These are phyloP conservation scores for Phytophthora cactorum DNA, from an alignment of 352 stramenopile species.

Conservation along the genomic window DNA sequence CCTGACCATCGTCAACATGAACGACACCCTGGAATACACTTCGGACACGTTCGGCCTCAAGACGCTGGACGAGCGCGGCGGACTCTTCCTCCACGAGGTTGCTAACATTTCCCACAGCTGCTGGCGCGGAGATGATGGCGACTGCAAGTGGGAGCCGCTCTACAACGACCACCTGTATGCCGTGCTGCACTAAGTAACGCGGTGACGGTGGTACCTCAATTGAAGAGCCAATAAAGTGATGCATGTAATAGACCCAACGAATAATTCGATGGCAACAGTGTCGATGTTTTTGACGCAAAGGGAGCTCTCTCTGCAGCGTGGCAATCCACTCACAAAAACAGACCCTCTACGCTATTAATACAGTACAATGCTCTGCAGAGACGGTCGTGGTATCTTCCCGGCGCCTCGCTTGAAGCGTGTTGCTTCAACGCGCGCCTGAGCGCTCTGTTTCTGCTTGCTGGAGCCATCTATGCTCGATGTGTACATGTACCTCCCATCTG, in stretches of 20 bases:
- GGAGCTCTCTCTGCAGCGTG: no score
- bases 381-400: neutral
- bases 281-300: no score
- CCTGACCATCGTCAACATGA: slow-evolving; percentile 40
- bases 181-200: slow-evolving; percentile 18
- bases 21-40: slow-evolving; percentile 42
- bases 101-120: slow-evolving; percentile 32
- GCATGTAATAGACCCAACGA: neutral
- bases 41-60: slow-evolving; percentile 46
- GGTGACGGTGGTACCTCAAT: neutral
- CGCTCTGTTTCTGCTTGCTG: slow-evolving; percentile 12
- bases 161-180: slow-evolving; percentile 51
- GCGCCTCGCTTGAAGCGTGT: slow-evolving; percentile 4
- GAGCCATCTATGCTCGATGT: slow-evolving; percentile 19
- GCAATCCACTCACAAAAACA: no score
- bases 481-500: slow-evolving; percentile 2
- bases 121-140: slow-evolving; percentile 20
- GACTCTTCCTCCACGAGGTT: slow-evolving; percentile 35
- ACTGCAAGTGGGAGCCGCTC: slow-evolving; percentile 45
- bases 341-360: no score
- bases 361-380: neutral
- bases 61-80: slow-evolving; percentile 38
- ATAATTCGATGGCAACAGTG: no score
- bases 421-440: neutral
- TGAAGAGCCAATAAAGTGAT: slow-evolving; percentile 1